phyloP scores from a whole-genome alignment of 805 yeast species.

The Pichia kluyveri region DNA sequence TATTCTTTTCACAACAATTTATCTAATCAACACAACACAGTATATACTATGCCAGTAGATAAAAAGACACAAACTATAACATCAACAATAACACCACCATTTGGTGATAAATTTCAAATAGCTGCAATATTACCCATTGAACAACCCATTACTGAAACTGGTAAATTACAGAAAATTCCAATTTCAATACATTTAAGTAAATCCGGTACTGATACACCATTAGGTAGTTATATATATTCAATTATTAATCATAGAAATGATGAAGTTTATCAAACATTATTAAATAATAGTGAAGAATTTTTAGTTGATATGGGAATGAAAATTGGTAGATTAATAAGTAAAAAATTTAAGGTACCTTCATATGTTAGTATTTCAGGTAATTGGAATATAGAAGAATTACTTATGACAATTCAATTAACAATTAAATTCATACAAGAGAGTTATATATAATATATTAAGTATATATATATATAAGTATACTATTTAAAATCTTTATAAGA shows the following conservation, averaged over 20 bases:
- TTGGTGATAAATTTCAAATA: constrained; percentile 21
- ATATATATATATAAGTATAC: neutral
- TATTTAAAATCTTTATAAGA: constrained; percentile 81
- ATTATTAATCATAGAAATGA: constrained; percentile 25
- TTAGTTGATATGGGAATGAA: constrained; percentile 35
- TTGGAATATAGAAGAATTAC: constrained; percentile 27
- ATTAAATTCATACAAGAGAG: constrained; percentile 23
- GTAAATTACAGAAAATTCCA: constrained; percentile 20
- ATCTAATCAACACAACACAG: too few relatives aligned
- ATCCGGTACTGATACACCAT: constrained; percentile 20
- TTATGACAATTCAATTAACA: constrained; percentile 18
- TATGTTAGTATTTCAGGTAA: constrained; percentile 38
- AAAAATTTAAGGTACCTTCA: constrained; percentile 32
- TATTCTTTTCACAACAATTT: too few relatives aligned
- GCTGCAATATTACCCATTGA: constrained; percentile 14
- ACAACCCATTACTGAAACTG: constrained; percentile 10
- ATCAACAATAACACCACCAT: constrained; percentile 15
- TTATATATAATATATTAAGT: constrained; percentile 5
- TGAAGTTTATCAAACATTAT: constrained; percentile 30
- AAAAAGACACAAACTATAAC: constrained; percentile 12
- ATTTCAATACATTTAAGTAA: constrained; percentile 29
- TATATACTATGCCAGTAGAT: neutral
- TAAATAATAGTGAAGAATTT: constrained; percentile 33
- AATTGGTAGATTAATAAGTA: constrained; percentile 32
- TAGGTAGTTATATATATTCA: constrained; percentile 39